phyloP scores from a whole-genome alignment of 257 asterid species.

The Solanum dulcamara region DNA sequence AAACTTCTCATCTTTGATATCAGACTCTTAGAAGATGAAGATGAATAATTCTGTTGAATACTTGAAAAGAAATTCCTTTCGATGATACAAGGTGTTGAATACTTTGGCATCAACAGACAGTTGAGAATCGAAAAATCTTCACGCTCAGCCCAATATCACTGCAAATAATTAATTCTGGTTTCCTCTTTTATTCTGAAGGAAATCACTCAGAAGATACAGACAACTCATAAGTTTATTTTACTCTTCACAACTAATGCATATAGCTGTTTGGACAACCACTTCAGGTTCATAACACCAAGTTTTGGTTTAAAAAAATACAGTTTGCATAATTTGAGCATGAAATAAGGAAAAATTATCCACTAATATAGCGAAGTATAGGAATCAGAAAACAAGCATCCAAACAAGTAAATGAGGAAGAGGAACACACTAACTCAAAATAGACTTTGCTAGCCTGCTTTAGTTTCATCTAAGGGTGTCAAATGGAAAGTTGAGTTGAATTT shows the following conservation, averaged over 20 bases:
- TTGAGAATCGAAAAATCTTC: neutral
- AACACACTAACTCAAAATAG: neutral
- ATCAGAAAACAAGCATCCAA: neutral
- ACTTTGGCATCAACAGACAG: neutral
- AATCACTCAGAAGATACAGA: neutral
- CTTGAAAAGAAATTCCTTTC: neutral
- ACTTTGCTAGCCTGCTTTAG: neutral
- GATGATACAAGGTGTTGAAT: neutral
- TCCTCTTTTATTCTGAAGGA: neutral
- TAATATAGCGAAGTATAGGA: neutral
- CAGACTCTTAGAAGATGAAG: neutral
- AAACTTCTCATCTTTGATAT: neutral
- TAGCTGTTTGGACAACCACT: neutral
- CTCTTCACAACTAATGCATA: neutral
- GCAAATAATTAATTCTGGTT: neutral
- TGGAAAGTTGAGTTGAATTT: neutral
- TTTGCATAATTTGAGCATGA: neutral
- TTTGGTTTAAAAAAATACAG: neutral
- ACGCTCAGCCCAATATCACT: neutral
- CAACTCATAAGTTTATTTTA: neutral
- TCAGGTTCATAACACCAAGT: neutral
- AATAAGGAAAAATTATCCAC: neutral
- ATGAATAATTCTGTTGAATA: neutral
- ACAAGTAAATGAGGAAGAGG: neutral
- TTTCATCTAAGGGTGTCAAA: neutral